Base-by-base conservation (phyloP, 2,329 filamentous ascomycete genomes). In the Fusarium sp. region DNA sequence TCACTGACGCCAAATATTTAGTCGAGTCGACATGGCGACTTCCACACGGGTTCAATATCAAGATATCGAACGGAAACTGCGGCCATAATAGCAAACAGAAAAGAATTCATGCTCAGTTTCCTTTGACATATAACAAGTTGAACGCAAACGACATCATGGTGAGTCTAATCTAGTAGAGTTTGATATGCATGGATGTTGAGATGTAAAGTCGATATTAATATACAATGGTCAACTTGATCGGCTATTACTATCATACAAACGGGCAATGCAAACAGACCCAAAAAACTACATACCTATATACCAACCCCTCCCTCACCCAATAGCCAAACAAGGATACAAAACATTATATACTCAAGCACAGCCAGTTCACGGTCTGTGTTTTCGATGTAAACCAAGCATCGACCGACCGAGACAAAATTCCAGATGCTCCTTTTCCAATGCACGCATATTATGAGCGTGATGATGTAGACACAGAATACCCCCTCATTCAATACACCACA, bases 291-390 rank as follows among this genome's bases (percentile, higher is more conserved):
- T 59, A 63, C 45, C 44, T 50, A 61, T 56, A 39, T 19, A 19
- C 19, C 60, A 57, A 61, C 43, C 58, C 43, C 44, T 45, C 58
- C 43, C 44, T 45, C 53, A 35, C 41, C 19, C 46, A 65, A 55
- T 56, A 57, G 42, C 42, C 58, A 59, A 57, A 50, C 58, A 58
- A 51, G 65, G 61, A 52, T 64, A 69, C 58, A 64, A 72, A 58
- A 70, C 68, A 74, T 72, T 72, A 72, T 70, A 58, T 65, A 71
- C 65, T 58, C 59, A 59, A 50, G 26, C 47, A 44, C 49, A 49
- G 47, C 34, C 42, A 38, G 52, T 55, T 34, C 58, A 56, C 53
- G 42, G 45, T 50, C 42, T 31, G 46, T 52, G 54, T 64, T 52
- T 19, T 59, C 32, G 42, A 53, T 56, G 40, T 53, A 47, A 60